Evolutionary conservation across 306 rosid genomes (phyloP).

Genomic region (Rubus idaeus): DNA sequence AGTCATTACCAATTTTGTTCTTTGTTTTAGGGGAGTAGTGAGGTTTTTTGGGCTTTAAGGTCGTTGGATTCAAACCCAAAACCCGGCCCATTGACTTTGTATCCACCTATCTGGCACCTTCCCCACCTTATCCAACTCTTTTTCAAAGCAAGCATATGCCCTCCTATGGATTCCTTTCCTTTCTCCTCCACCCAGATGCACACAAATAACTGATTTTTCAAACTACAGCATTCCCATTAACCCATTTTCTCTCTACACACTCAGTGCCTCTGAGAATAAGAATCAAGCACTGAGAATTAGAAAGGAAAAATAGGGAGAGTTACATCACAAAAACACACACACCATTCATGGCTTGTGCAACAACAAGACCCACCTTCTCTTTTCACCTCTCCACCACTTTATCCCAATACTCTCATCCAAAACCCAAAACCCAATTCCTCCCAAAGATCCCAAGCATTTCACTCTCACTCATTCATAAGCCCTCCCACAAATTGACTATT

Average conservation of each 20-base stretch:
- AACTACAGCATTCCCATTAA: background rate
- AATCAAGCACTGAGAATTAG: background rate
- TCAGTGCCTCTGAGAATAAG: background rate
- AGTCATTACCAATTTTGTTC: background rate
- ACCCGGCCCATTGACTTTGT: constrained; percentile 22
- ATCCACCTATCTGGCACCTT: constrained; percentile 1
- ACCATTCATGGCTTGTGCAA: constrained; percentile 53
- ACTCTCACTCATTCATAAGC: constrained; percentile 16
- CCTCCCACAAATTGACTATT: constrained; percentile 24
- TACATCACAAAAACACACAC: background rate
- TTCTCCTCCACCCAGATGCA: constrained; percentile 56
- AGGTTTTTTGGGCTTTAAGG: background rate
- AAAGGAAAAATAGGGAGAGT: background rate
- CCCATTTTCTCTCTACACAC: background rate
- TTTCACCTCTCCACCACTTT: constrained; percentile 58
- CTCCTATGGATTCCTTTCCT: constrained; percentile 46
- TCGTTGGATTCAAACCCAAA: background rate
- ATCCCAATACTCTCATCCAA: constrained; percentile 40
- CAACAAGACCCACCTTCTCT: constrained; percentile 53
- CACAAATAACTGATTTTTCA: background rate
- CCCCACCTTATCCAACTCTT: constrained; percentile 67
- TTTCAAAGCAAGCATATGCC: constrained; percentile 42
- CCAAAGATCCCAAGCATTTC: constrained; percentile 28
- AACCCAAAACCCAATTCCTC: constrained; percentile 34
- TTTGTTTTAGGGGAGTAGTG: too few relatives aligned